phyloP scores from a whole-genome alignment of 2,329 filamentous ascomycete genomes.

The Aaosphaeria pasadenensis region DNA sequence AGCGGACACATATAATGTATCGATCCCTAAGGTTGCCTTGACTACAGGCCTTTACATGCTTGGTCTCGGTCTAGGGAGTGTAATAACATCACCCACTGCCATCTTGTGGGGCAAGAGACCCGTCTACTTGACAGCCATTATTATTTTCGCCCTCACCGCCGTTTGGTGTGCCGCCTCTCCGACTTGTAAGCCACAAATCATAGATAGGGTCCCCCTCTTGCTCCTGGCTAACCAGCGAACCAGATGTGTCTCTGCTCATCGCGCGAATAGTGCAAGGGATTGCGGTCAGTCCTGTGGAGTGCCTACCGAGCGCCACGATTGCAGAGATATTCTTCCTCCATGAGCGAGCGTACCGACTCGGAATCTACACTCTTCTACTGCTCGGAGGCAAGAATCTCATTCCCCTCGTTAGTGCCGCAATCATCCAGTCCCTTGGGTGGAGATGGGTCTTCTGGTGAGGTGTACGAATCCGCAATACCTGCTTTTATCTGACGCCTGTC shows the following conservation, averaged over 20 bases:
- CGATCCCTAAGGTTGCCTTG: constrained; percentile 70
- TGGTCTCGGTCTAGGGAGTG: constrained; percentile 80
- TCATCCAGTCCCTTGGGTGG: constrained; percentile 78
- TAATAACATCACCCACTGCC: constrained; percentile 83
- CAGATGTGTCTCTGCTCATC: constrained; percentile 67
- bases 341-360: constrained; percentile 86
- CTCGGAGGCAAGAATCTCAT: constrained; percentile 90
- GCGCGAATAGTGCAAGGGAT: constrained; percentile 86
- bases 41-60: constrained; percentile 95
- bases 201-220: background rate
- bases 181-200: constrained; percentile 2
- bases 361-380: constrained; percentile 86
- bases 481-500: background rate
- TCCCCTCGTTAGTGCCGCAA: constrained; percentile 78
- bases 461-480: constrained; percentile 1
- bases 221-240: background rate
- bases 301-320: constrained; percentile 87
- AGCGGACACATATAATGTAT: constrained; percentile 62
- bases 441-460: constrained; percentile 83
- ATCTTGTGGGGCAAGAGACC: constrained; percentile 89
- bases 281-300: constrained; percentile 86
- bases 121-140: constrained; percentile 75
- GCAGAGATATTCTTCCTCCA: constrained; percentile 96
- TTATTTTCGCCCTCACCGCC: constrained; percentile 73
- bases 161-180: constrained; percentile 84